phyloP scores from a whole-genome alignment of 306 rosid genomes.

The Rubus parviflorus region DNA sequence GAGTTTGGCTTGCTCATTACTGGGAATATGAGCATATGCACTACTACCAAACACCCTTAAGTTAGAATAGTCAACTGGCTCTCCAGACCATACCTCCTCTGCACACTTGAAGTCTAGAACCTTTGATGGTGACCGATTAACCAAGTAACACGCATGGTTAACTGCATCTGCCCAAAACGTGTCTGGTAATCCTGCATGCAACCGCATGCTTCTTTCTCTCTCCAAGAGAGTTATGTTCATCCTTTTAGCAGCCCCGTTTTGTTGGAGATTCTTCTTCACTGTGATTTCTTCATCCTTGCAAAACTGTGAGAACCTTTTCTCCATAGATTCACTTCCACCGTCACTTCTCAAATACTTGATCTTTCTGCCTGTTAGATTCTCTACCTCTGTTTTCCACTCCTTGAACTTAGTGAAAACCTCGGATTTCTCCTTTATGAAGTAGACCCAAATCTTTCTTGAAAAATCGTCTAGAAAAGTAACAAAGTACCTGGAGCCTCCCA shows the following conservation, averaged over 20 bases:
- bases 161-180: too few relatives aligned
- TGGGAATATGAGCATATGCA: not conserved
- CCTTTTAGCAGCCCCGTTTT: not conserved
- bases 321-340: not conserved
- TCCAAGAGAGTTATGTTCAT: not conserved
- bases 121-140: not conserved
- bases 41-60: not conserved
- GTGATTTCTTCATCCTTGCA: not conserved
- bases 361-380: not conserved
- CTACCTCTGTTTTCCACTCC: not conserved
- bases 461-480: too few relatives aligned
- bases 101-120: not conserved
- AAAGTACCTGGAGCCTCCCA: too few relatives aligned
- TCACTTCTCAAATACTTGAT: not conserved
- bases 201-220: not conserved
- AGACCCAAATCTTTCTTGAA: too few relatives aligned
- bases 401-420: not conserved
- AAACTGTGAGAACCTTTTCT: not conserved
- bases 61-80: not conserved
- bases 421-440: too few relatives aligned
- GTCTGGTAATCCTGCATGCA: not conserved
- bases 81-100: not conserved
- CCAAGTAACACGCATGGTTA: too few relatives aligned
- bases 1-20: not conserved
- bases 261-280: not conserved